phyloP scores from a whole-genome alignment of 371 early-diverging fungal genomes.

The Apophysomyces elegans region DNA sequence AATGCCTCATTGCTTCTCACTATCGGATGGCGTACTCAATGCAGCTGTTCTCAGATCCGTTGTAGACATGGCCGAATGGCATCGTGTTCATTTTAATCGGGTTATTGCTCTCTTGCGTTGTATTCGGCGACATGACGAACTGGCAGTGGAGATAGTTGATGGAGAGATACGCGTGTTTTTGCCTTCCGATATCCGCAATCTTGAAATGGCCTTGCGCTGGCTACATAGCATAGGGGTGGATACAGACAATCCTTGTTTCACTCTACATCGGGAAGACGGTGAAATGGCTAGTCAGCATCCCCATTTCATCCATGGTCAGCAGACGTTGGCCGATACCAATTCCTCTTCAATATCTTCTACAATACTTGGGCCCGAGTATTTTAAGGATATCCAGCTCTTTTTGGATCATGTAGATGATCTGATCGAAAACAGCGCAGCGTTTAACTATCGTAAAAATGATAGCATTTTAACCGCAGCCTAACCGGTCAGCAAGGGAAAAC shows the following conservation, averaged over 20 bases:
- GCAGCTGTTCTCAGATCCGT: conserved; percentile 15
- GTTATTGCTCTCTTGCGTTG: conserved; percentile 15
- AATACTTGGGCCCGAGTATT: conserved; percentile 24
- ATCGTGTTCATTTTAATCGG: conserved; percentile 16
- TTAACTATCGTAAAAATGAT: not conserved
- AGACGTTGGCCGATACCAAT: not conserved
- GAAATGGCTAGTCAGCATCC: not conserved
- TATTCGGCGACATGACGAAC: conserved; percentile 15
- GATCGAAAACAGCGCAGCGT: conserved; percentile 18
- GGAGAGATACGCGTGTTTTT: conserved; percentile 6
- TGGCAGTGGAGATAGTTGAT: not conserved
- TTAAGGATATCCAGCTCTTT: conserved; percentile 26
- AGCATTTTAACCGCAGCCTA: no score
- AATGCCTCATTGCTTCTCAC: not conserved
- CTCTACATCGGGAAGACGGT: conserved; percentile 7
- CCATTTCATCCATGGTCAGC: not conserved
- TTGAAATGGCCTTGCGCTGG: conserved; percentile 16
- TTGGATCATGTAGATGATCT: conserved; percentile 29
- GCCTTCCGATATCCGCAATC: conserved; percentile 12
- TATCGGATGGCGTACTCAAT: conserved; percentile 13
- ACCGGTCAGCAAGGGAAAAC: no score
- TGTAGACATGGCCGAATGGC: conserved; percentile 8
- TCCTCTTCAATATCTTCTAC: not conserved
- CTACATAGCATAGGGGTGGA: conserved; percentile 19
- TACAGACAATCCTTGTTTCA: conserved; percentile 21